Conservation (phyloP, 2,329 filamentous ascomycete genomes). For the Helotiales sp. region DNA sequence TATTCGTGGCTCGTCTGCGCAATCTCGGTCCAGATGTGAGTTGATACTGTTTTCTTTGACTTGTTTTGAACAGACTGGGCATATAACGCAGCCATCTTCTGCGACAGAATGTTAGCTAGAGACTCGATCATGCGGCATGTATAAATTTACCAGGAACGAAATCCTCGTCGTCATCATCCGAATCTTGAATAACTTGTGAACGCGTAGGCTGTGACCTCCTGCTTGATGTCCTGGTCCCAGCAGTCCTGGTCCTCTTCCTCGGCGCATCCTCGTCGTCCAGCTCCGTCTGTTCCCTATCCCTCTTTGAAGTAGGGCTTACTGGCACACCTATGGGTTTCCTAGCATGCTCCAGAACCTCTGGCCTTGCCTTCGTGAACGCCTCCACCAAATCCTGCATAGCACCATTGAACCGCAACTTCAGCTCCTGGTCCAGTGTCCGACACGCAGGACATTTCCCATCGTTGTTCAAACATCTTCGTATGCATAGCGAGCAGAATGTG, state of each 20-base stretch:
- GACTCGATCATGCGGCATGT: not conserved
- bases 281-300: constrained; percentile 50
- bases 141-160: constrained; percentile 38
- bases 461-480: constrained; percentile 79
- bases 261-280: constrained; percentile 42
- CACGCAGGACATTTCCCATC: constrained; percentile 91
- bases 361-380: constrained; percentile 71
- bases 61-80: constrained; percentile 75
- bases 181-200: constrained; percentile 40
- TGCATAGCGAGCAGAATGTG: constrained; percentile 96
- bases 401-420: constrained; percentile 84
- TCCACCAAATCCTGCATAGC: constrained; percentile 84
- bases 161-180: constrained; percentile 38
- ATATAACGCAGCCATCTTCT: constrained; percentile 70
- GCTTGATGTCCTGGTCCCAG: constrained; percentile 50
- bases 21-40: constrained; percentile 71
- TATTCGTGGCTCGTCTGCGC: constrained; percentile 31
- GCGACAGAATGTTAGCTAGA: not conserved
- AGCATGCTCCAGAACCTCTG: constrained; percentile 68
- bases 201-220: constrained; percentile 44
- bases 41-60: constrained; percentile 85
- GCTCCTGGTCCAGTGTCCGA: constrained; percentile 77
- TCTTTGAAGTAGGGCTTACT: constrained; percentile 52
- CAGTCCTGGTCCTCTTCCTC: constrained; percentile 58
- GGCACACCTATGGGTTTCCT: constrained; percentile 45